Base-by-base conservation (phyloP, 2,329 filamentous ascomycete genomes). In the Camptophora hylomeconis region DNA sequence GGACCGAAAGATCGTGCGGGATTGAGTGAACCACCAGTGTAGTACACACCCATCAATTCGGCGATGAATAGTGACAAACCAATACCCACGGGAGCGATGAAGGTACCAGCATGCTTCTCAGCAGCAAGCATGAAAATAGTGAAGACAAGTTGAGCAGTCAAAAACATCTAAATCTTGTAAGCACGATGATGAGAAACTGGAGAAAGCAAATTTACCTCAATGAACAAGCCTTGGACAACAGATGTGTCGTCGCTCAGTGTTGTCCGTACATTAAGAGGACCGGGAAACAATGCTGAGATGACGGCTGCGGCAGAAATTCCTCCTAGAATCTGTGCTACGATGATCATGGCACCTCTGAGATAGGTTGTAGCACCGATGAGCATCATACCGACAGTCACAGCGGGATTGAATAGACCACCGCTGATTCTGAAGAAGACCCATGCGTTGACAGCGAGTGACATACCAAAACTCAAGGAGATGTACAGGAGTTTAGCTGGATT, bases 111-210 rank as follows among this genome's bases (percentile, higher is more conserved):
- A 16, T 36, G 31, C 22, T 36, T 36, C 48, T 81, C 75, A 4
- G 71, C 68, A 0, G 75, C 75, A 20, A 80, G 60, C 67, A 80
- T 75, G 48, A 73, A 69, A 17, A 78, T 67, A 3, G 72, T 66
- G 29, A 78, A 57, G 7, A 76, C 64, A 7, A 79, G 57, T 45
- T 75, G 62, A 0, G 68, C 56, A 0, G 74, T 78, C 16, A 76
- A 57, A 42, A 77, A 29, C 66, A 80, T 75, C 26, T 23, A 23
- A n/a, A n/a, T n/a, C n/a, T 23, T 5, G 5, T 6, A 23, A 78
- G 57, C 45, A 75, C 62, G 0, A 68, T 56, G 0, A 72, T 78
- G 17, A 76, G 57, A 42, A 77, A n/a, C n/a, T n/a, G n/a, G n/a
- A n/a, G n/a, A n/a, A n/a, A n/a, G n/a, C n/a, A n/a, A 71, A 11